Base-by-base conservation (phyloP, 306 rosid species). In the Acacia melanoxylon region DNA sequence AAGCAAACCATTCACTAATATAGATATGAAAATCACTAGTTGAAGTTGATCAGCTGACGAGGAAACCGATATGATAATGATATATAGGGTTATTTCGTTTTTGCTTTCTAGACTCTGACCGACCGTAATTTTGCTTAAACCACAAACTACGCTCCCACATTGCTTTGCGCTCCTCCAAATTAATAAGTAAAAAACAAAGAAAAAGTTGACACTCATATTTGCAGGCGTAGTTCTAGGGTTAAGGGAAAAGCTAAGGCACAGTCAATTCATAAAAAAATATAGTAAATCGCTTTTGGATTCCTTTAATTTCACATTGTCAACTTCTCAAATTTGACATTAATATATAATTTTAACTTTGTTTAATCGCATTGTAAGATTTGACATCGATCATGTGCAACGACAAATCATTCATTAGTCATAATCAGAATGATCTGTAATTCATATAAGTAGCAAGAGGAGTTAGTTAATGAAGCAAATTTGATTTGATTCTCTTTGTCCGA, bases 401-500 rank as follows among this genome's bases (percentile, higher is more conserved):
- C 80, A 72, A 40, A 40, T 70, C 75, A 71, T 25, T 70, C 54
- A 71, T 25, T 14, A 24, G 14, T 25, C 56, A 45, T 25, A 22
- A 10, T 58, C 31, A 58, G 15, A 82, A 75, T 84, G 84, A 82
- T 79, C 83, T 83, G 86, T 82, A 65, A 68, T 65, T 81, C 78
- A 81, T 25, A 84, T 25, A 84, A 86, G 61, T 68, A 20, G 40
- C 72, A 85, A 25, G 49, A 81, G 82, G 1, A 1, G 24, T 19
- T 27, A n/a, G 65, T 58, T 22, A n/a, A 77, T 80, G 86, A 46
- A 51, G 83, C 49, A 78, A 45, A 41, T 83, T n/a, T 78, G 88
- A 86, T 84, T 88, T 89, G 90, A 92, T 91, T 92, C 94, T 80
- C 86, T 72, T 44, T 92, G 93, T 91, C 89, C 76, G 86, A 91